Percentiles rank a stretch among this genome's conserved stretches.
phyloP scores from a whole-genome alignment of 139 green algal species.

The Chlorella sp. region DNA sequence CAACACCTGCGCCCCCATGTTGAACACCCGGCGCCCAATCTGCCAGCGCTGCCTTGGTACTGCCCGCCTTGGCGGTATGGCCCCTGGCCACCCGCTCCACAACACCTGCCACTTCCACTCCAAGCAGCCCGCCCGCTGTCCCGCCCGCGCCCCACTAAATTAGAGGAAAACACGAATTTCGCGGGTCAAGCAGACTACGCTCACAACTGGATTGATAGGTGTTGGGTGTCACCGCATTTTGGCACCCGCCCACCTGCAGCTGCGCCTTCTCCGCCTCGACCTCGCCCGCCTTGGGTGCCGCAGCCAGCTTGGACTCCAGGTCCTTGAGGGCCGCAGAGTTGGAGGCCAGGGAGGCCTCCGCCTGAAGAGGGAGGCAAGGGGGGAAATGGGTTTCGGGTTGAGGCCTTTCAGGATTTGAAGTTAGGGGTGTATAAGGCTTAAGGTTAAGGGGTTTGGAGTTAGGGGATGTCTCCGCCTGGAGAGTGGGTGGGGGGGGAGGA shows the following conservation, averaged over 20 bases:
- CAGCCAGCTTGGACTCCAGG: not conserved
- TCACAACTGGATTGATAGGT: no score
- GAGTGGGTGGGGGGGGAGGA: not conserved
- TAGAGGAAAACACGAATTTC: no score
- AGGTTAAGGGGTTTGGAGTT: no score
- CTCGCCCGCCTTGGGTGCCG: not conserved
- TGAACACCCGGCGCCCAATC: no score
- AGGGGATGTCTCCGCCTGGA: not conserved
- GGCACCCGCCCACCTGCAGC: slow-evolving; percentile 12
- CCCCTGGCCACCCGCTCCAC: no score
- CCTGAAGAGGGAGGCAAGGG: not conserved
- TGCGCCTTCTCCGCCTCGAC: not conserved
- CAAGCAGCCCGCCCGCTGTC: not conserved
- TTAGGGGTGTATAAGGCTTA: no score
- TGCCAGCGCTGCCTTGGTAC: no score
- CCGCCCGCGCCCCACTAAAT: no score
- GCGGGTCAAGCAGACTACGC: not conserved
- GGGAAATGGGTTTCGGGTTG: no score
- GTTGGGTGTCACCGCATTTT: no score
- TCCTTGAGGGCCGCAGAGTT: not conserved
- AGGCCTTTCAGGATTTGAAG: no score
- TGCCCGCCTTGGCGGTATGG: not conserved
- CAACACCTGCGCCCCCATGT: no score
- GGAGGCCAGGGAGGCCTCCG: not conserved
- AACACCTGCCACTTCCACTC: not conserved